Evolutionary conservation across 139 green algal genomes (phyloP), one percentile per base, ranked within the genome.

Genomic region (Pedinophyceae sp.): DNA sequence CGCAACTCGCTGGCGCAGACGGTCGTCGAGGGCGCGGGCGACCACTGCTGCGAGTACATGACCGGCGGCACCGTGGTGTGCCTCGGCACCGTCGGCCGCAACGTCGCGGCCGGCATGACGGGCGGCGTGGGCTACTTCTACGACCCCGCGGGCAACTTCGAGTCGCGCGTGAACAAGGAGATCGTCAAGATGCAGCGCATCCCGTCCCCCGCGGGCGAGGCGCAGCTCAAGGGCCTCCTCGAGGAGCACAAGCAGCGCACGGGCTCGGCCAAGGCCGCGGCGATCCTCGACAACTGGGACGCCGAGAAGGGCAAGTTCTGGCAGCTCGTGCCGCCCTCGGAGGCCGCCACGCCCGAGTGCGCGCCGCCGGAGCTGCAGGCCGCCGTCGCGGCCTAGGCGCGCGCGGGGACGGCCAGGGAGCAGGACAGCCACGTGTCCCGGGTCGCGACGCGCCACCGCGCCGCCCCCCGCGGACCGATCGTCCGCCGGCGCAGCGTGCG

Each of bases 41-140:
- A 98, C 77, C 91, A 98, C 74, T 95, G 85, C 77, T 97, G 88
- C 73, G 91, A 98, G 80, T 97, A 97, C 80, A 97, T 97, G 88
- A 97, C 88, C 26, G 85, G 85, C 51, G 82, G 78, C 51, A 73
- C 51, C 30, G 70, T 88, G 24, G 72, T 83, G 18, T 55, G 59
- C 5, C 55, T 93, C 24, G 84, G 84, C 40, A 64, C 65, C n/a
- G 78, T 85, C n/a, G 91, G 91, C 7, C 75, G 88, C 51, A 98
- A 98, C 55, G 87, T 97, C 30, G 91, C 67, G 15, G 91, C 91
- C 1, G 91, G 91, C 59, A 98, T 98, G 91, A 98, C 91, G 4
- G 89, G 89, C 29, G 91, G 91, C 20, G 64, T 98, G 27, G 90
- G 67, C 25, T 98, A 97, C 82, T 97, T 98, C 70, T 78, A 84